A percentile compares a stretch with the other conserved stretches of the same genome.
These are phyloP conservation scores for Apiotrichum gamsii DNA, from an alignment of 1,284 basidiomycete genomes.

Conservation along the genomic window DNA sequence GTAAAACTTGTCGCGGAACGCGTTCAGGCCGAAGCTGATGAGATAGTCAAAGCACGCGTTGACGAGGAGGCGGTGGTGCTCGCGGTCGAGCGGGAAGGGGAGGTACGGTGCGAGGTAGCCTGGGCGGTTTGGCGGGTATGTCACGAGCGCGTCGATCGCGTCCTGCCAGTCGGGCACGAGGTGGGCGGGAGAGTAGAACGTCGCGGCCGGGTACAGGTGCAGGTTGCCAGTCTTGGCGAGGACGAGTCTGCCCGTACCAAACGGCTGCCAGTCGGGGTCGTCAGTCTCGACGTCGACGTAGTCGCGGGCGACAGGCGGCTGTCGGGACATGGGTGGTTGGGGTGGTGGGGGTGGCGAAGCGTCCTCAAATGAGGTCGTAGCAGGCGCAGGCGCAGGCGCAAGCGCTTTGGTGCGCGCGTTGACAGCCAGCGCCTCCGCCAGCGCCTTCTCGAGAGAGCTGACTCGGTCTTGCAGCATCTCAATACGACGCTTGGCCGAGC, in stretches of 20 bases:
- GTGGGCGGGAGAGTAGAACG: conserved; percentile 23
- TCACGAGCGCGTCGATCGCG: conserved; percentile 11
- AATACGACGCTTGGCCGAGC: conserved; percentile 3
- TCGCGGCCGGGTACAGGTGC: conserved; percentile 21
- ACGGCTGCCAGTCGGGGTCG: conserved; percentile 9
- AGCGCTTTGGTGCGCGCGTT: too few relatives aligned
- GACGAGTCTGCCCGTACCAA: conserved; percentile 18
- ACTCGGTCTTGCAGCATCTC: conserved; percentile 7
- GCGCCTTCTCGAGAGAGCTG: neutral
- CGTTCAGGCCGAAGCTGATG: conserved; percentile 17
- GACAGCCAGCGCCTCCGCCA: conserved; percentile 2
- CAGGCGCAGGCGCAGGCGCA: too few relatives aligned
- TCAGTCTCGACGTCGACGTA: neutral
- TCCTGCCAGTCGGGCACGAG: conserved; percentile 20
- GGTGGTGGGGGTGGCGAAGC: neutral
- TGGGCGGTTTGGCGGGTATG: conserved; percentile 2
- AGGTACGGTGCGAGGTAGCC: conserved; percentile 24
- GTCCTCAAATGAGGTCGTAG: neutral
- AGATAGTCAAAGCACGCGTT: conserved; percentile 17
- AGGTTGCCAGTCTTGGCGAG: conserved; percentile 19
- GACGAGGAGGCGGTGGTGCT: conserved; percentile 16
- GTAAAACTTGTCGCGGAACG: conserved; percentile 17
- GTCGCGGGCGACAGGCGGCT: neutral
- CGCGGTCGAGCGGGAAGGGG: conserved; percentile 19
- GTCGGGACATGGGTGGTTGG: neutral